These are phyloP conservation scores for Ochromonas danica DNA, from an alignment of 108 stramenopile genomes.

Conservation along the genomic window DNA sequence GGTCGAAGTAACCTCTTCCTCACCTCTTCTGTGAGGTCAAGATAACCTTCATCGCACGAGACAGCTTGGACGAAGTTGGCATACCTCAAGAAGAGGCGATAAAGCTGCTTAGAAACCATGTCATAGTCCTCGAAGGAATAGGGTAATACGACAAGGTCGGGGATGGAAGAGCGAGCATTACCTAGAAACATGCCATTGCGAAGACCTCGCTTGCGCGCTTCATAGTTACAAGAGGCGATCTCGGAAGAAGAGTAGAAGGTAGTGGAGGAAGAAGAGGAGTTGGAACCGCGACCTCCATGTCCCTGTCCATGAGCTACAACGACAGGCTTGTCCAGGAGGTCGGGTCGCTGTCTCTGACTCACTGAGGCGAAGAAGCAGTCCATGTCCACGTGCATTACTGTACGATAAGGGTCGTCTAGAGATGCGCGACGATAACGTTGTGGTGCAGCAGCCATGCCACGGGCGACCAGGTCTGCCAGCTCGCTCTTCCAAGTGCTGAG, in stretches of 20 bases:
- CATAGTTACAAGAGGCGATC: slow-evolving; percentile 88
- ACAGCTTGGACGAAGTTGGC: slow-evolving; percentile 75
- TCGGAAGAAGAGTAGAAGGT: slow-evolving; percentile 49
- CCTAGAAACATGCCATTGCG: slow-evolving; percentile 87
- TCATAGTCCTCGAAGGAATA: slow-evolving; percentile 86
- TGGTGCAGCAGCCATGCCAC: slow-evolving; percentile 37
- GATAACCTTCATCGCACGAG: slow-evolving; percentile 85
- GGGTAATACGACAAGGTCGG: slow-evolving; percentile 74
- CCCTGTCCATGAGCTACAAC: slow-evolving; percentile 71
- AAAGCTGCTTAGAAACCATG: slow-evolving; percentile 70
- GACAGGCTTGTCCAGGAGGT: slow-evolving; percentile 73
- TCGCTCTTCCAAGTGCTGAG: slow-evolving; percentile 31
- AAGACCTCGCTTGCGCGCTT: slow-evolving; percentile 78
- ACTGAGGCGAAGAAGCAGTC: slow-evolving; percentile 92
- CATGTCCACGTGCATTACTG: slow-evolving; percentile 89
- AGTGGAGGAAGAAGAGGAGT: no score
- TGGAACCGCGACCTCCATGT: slow-evolving; percentile 42
- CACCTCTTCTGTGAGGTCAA: slow-evolving; percentile 57
- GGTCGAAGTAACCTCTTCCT: slow-evolving; percentile 34
- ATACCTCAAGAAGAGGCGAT: slow-evolving; percentile 67
- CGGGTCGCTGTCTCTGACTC: slow-evolving; percentile 72
- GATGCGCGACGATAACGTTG: slow-evolving; percentile 36
- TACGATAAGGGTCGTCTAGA: slow-evolving; percentile 49
- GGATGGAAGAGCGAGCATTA: slow-evolving; percentile 75
- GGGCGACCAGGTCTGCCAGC: not conserved